A percentile compares a stretch with the other conserved stretches of the same genome.
These are phyloP conservation scores for Erodium texanum DNA, from an alignment of 441 rosid genomes.

Conservation along the genomic window DNA sequence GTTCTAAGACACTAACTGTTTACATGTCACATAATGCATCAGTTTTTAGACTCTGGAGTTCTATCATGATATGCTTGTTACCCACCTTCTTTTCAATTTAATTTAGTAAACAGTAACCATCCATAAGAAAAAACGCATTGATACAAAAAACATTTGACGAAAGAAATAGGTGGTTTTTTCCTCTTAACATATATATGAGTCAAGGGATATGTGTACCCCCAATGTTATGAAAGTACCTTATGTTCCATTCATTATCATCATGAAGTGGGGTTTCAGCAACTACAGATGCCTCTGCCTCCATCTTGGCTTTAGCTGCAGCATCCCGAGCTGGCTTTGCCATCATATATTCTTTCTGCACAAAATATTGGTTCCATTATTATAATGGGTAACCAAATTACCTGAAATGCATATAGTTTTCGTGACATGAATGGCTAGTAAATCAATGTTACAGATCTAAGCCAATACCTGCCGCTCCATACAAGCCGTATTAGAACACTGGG, in stretches of 20 bases:
- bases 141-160: neutral
- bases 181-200: constrained; percentile 4
- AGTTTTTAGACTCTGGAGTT: neutral
- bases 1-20: neutral
- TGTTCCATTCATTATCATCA: constrained; percentile 86
- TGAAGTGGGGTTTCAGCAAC: constrained; percentile 55
- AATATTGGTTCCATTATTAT: constrained; percentile 6
- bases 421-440: constrained; percentile 4
- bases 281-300: constrained; percentile 56
- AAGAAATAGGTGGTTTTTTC: neutral
- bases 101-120: neutral
- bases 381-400: constrained; percentile 9
- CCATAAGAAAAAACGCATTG: neutral
- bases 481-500: constrained; percentile 80
- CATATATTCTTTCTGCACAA: constrained; percentile 61
- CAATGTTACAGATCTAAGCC: constrained; percentile 8
- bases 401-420: constrained; percentile 1
- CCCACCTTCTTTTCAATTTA: neutral
- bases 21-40: neutral
- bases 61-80: neutral
- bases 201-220: neutral
- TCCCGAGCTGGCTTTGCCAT: constrained; percentile 77
- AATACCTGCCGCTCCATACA: constrained; percentile 89
- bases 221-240: constrained; percentile 41
- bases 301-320: constrained; percentile 81